A percentile compares a stretch with the other conserved stretches of the same genome.
These are phyloP conservation scores for Hortaea sp. DNA, from an alignment of 2,329 filamentous ascomycete species.

Conservation along the genomic window DNA sequence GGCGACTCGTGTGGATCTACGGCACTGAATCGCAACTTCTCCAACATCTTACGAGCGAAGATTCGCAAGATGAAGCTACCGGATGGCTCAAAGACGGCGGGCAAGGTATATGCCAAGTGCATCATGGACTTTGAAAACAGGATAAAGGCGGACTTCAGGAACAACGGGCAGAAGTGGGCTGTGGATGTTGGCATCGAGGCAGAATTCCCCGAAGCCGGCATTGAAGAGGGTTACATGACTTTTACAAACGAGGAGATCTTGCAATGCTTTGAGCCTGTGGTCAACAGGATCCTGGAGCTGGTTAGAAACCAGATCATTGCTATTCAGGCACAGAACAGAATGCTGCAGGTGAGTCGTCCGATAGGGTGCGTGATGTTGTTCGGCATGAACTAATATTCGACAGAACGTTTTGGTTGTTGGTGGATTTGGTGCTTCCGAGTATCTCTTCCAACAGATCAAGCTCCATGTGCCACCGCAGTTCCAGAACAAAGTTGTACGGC, in stretches of 20 bases:
- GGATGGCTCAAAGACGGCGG: conserved; percentile 93
- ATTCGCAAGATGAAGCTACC: conserved; percentile 99
- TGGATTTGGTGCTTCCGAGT: conserved; percentile 96
- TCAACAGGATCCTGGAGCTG: conserved; percentile 90
- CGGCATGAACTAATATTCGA: conserved; percentile 18
- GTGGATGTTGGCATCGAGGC: conserved; percentile 96
- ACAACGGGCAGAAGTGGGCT: conserved; percentile 98
- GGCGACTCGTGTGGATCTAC: conserved; percentile 98
- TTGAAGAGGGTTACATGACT: conserved; percentile 99
- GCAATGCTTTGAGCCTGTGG: conserved; percentile 96
- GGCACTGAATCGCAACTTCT: conserved; percentile 94
- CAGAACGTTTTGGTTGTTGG: conserved; percentile 91
- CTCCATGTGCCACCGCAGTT: conserved; percentile 96
- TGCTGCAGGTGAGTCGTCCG: conserved; percentile 54
- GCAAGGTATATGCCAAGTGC: conserved; percentile 95
- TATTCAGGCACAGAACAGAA: conserved; percentile 92
- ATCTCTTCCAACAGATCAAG: conserved; percentile 99
- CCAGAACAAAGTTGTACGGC: conserved; percentile 93
- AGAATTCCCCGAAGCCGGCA: conserved; percentile 93
- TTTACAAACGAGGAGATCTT: conserved; percentile 99
- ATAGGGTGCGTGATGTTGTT: background rate
- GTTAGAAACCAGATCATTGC: conserved; percentile 98
- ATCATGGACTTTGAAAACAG: conserved; percentile 99
- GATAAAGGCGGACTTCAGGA: conserved; percentile 98
- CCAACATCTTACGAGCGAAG: conserved; percentile 93